Evolutionary conservation across 345 rosid genomes (phyloP).

Genomic region (Punica granatum): DNA sequence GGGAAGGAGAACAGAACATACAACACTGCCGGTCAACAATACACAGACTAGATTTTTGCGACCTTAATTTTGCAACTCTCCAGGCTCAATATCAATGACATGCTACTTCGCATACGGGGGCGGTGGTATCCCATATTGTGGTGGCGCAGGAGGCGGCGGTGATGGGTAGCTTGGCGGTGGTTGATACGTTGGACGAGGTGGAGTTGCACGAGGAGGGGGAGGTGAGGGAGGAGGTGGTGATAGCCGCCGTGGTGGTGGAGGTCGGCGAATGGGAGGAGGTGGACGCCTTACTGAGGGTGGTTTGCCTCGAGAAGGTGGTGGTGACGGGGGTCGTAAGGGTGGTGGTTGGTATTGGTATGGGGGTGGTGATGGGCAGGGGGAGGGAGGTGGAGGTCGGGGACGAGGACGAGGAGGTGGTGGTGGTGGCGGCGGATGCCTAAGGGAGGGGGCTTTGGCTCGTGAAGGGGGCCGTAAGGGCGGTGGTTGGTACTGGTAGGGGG

Average conservation of each 20-base stretch:
- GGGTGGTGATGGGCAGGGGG: conserved; percentile 9
- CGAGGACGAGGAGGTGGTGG: conserved; percentile 7
- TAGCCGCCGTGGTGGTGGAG: too few relatives aligned
- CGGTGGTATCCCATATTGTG: conserved; percentile 13
- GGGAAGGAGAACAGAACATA: not conserved
- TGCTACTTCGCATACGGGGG: conserved; percentile 7
- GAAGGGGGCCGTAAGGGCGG: conserved; percentile 15
- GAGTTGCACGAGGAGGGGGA: too few relatives aligned
- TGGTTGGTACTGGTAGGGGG: not conserved
- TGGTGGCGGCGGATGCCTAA: conserved; percentile 7
- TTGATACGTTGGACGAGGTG: too few relatives aligned
- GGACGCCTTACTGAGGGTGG: too few relatives aligned
- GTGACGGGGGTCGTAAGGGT: too few relatives aligned
- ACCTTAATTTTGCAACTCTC: not conserved
- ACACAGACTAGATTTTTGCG: not conserved
- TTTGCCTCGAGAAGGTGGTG: too few relatives aligned
- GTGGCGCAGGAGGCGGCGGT: conserved; percentile 3
- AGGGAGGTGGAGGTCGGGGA: conserved; percentile 19
- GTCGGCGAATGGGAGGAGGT: too few relatives aligned
- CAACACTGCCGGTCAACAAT: not conserved
- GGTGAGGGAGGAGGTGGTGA: too few relatives aligned
- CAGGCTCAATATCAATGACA: not conserved
- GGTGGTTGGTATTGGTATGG: too few relatives aligned
- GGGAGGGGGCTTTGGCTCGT: conserved; percentile 9
- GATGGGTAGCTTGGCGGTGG: too few relatives aligned